phyloP scores from a whole-genome alignment of 176 grass and related monocot genomes.

The Oryza australiensis region DNA sequence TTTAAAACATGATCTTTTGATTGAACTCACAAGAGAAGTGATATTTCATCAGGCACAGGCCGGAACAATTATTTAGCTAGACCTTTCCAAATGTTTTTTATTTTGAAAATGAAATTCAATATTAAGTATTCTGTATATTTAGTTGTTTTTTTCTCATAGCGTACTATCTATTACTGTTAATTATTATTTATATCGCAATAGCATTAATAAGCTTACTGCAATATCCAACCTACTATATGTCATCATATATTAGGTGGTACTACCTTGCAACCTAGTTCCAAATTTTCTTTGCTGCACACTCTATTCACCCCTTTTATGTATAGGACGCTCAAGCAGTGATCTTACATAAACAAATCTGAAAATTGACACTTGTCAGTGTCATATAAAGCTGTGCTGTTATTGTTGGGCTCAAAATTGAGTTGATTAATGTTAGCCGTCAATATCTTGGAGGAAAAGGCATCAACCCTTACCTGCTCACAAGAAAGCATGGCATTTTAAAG shows the following conservation, averaged over 20 bases:
- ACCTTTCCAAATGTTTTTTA: slow-evolving; percentile 5
- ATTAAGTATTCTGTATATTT: slow-evolving; percentile 24
- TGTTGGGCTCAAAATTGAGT: slow-evolving; percentile 40
- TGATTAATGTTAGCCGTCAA: slow-evolving; percentile 57
- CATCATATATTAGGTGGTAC: slow-evolving; percentile 48
- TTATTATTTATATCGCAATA: background rate
- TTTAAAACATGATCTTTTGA: slow-evolving; percentile 4
- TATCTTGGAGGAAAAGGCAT: slow-evolving; percentile 78
- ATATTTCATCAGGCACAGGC: slow-evolving; percentile 6
- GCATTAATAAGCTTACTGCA: slow-evolving; percentile 47
- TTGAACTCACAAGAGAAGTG: slow-evolving; percentile 6
- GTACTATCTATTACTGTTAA: background rate
- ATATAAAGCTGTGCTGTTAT: slow-evolving; percentile 43
- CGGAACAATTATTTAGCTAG: background rate
- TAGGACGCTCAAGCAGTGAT: slow-evolving; percentile 17
- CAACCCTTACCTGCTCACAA: slow-evolving; percentile 62
- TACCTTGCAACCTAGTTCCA: slow-evolving; percentile 41
- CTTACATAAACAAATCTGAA: background rate
- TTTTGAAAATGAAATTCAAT: background rate
- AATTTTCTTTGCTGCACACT: slow-evolving; percentile 48
- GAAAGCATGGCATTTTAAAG: slow-evolving; percentile 58
- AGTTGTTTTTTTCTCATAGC: background rate
- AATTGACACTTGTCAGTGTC: slow-evolving; percentile 37
- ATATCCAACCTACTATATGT: slow-evolving; percentile 40
- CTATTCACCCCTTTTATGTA: slow-evolving; percentile 44